Evolutionary conservation across 768 basidiomycete genomes (phyloP), one percentile per base, ranked within the genome.

Genomic region (Calocybe gangraenosa): DNA sequence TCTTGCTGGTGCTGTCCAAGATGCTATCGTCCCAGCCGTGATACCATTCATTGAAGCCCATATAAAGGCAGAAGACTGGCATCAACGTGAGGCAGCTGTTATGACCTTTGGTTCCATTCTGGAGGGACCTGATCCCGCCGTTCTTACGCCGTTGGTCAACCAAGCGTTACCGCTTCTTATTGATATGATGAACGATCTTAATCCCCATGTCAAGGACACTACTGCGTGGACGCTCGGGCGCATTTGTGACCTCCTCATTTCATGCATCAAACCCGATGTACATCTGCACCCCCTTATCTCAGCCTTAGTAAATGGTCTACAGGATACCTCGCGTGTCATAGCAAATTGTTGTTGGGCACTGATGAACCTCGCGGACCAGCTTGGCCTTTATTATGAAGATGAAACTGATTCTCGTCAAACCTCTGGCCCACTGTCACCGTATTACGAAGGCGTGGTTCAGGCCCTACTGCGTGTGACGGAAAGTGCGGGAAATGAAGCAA

Each of bases 21-120:
- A 99, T 60, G 72, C 78, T 10, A 88, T 99, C 53, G 95, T 99
- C 8, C 82, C 87, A 1, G 84, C 84, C 6, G 90, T 97, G 41
- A 94, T 99, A 44, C 95, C 96, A 7, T 99, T 97, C 75, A 97
- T 99, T 58, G 96, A 98, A 68, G 84, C 84, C 13, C 84, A 97
- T 68, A 98, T 99, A 74, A 90, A 87, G 59, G 72, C 82, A 19
- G 75, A 82, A 21, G 91, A 96, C 60, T 99, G 96, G 96, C 92
- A 90, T 59, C 74, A 83, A 44, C 91, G 96, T 33, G 96, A 99
- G 63, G 96, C 96, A 0, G 95, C 94, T 4, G 84, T 98, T 45
- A 99, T 98, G 94, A 84, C 94, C 15, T 99, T 98, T 57, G 95
- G 95, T 35, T 94, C 92, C 0, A 98, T 99, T 57, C 79, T 98